These are phyloP conservation scores for Krasilnikovozyma curviuscula DNA, from an alignment of 768 basidiomycete species.

Conservation along the genomic window DNA sequence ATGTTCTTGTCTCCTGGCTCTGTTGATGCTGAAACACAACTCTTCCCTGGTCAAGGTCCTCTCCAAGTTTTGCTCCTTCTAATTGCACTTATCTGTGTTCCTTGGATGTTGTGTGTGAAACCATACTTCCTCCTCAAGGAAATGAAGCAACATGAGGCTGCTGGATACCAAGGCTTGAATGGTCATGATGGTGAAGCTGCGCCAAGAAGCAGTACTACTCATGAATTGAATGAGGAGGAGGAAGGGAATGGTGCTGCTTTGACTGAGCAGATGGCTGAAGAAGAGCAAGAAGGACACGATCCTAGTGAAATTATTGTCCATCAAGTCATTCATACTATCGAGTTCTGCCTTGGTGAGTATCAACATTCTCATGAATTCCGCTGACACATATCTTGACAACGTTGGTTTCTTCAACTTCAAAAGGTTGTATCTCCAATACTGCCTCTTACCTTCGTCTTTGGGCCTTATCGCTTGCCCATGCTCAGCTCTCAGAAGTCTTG, in stretches of 20 bases:
- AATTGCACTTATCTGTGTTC: slow-evolving; percentile 69
- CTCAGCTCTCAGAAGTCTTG: slow-evolving; percentile 64
- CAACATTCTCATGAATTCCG: too few species aligned
- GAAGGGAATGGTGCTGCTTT: slow-evolving; percentile 39
- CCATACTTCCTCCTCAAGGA: slow-evolving; percentile 85
- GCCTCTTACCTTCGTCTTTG: slow-evolving; percentile 48
- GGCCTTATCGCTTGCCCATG: slow-evolving; percentile 95
- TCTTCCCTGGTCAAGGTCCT: slow-evolving; percentile 72
- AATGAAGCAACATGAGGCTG: slow-evolving; percentile 56
- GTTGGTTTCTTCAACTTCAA: background rate
- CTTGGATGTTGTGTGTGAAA: slow-evolving; percentile 81
- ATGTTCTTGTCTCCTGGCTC: slow-evolving; percentile 88
- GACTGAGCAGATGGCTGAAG: slow-evolving; percentile 46
- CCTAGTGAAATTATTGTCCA: slow-evolving; percentile 90
- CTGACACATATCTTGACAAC: too few species aligned
- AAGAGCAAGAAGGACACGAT: slow-evolving; percentile 59
- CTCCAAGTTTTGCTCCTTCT: slow-evolving; percentile 63
- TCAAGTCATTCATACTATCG: slow-evolving; percentile 96
- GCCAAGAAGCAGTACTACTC: slow-evolving; percentile 13
- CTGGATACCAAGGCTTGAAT: slow-evolving; percentile 54
- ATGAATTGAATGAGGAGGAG: slow-evolving; percentile 36
- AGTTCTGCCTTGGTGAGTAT: slow-evolving; percentile 83
- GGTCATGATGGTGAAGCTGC: slow-evolving; percentile 17
- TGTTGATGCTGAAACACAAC: slow-evolving; percentile 44
- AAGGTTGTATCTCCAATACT: slow-evolving; percentile 84